Percentiles rank a stretch among this genome's conserved stretches.
Conservation (phyloP, 495 filamentous ascomycete genomes). For the Trichoderma asperelloides region DNA sequence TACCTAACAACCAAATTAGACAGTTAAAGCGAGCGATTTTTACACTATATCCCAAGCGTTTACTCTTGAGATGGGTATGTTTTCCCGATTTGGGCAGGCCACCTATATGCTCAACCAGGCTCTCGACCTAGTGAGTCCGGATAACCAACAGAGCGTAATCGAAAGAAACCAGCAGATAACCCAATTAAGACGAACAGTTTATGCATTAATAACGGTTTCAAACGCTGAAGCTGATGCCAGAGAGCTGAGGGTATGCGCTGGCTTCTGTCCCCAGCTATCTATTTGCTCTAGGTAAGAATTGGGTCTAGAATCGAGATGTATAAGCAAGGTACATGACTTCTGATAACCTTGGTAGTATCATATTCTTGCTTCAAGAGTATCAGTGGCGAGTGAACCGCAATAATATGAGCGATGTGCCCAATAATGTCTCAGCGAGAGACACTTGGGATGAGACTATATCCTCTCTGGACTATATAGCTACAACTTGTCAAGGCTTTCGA, state of each 20-base stretch:
- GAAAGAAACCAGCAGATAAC: constrained; percentile 15
- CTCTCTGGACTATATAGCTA: constrained; percentile 17
- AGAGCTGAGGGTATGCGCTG: constrained; percentile 3
- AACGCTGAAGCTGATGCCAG: constrained; percentile 14
- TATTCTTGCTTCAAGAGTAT: constrained; percentile 13
- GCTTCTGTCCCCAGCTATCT: constrained; percentile 11
- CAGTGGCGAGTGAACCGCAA: background rate
- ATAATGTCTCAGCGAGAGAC: background rate
- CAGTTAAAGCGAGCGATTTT: background rate
- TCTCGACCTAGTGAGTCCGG: constrained; percentile 10
- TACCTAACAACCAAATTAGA: background rate
- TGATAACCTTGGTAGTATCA: constrained; percentile 1
- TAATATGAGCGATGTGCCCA: background rate
- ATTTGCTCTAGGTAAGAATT: constrained; percentile 21
- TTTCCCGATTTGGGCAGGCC: constrained; percentile 20
- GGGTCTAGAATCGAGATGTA: constrained; percentile 6
- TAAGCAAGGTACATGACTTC: background rate
- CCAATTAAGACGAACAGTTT: constrained; percentile 27
- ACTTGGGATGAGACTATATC: constrained; percentile 14
- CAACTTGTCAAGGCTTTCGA: constrained; percentile 17
- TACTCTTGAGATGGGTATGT: constrained; percentile 18
- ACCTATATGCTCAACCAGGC: constrained; percentile 21
- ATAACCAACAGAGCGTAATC: constrained; percentile 3
- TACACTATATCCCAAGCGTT: constrained; percentile 15
- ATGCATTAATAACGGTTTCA: constrained; percentile 22